These are phyloP conservation scores for Quillaja saponaria DNA, from an alignment of 306 rosid genomes.

Conservation along the genomic window DNA sequence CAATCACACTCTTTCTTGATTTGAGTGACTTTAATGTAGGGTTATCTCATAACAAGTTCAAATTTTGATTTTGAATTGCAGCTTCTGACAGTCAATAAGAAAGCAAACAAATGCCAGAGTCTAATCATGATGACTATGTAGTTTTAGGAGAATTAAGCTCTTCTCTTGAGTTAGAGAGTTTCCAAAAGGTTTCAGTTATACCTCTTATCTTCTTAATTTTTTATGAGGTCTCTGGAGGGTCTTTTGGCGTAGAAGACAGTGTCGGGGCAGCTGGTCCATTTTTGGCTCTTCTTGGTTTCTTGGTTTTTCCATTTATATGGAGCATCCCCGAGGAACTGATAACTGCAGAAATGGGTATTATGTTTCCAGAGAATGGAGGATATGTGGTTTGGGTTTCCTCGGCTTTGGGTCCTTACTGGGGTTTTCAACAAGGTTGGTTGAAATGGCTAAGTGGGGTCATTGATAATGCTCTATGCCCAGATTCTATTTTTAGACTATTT, in stretches of 20 bases:
- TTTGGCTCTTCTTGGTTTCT: conserved; percentile 55
- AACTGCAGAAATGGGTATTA: conserved; percentile 68
- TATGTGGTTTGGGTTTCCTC: conserved; percentile 76
- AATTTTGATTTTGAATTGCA: conserved; percentile 15
- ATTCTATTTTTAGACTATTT: conserved; percentile 63
- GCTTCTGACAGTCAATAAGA: background rate
- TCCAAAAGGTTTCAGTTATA: conserved; percentile 31
- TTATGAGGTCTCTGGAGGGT: conserved; percentile 72
- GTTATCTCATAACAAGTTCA: too few relatives aligned
- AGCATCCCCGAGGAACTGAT: conserved; percentile 69
- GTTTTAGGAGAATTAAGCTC: conserved; percentile 21
- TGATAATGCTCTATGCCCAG: conserved; percentile 67
- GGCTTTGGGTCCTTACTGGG: conserved; percentile 67
- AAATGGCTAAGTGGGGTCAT: conserved; percentile 77
- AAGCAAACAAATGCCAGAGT: conserved; percentile 25
- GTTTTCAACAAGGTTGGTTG: conserved; percentile 71
- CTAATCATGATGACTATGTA: conserved; percentile 25
- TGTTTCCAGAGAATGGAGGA: conserved; percentile 74
- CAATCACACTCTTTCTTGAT: too few relatives aligned
- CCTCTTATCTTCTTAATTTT: conserved; percentile 61
- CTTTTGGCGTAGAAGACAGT: conserved; percentile 64
- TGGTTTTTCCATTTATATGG: conserved; percentile 57
- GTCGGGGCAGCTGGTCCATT: conserved; percentile 68
- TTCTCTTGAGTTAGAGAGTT: conserved; percentile 16
- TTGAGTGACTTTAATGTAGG: too few relatives aligned